A percentile compares a stretch with the other conserved stretches of the same genome.
Conservation (phyloP, 768 basidiomycete species). For the Mycena belliarum region DNA sequence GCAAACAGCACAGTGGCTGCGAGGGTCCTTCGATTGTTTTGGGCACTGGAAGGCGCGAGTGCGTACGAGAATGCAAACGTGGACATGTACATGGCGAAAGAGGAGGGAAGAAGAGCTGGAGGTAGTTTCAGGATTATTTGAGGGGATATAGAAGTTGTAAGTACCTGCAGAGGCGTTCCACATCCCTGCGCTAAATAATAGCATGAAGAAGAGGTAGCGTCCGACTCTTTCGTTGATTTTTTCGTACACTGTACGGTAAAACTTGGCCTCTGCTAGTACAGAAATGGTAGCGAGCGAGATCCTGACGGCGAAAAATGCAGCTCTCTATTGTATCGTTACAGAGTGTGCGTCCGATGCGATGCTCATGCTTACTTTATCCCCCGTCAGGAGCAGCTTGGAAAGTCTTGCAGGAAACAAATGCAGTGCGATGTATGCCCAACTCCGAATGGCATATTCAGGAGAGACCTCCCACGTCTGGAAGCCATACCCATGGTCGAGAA, state of each 20-base stretch:
- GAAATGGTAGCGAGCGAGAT: slow-evolving; percentile 75
- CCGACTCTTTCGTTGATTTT: slow-evolving; percentile 88
- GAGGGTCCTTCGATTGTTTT: slow-evolving; percentile 57
- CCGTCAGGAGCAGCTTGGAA: slow-evolving; percentile 49
- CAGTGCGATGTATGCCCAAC: slow-evolving; percentile 90
- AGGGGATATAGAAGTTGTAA: slow-evolving; percentile 4
- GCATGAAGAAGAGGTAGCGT: slow-evolving; percentile 89
- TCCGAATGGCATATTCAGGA: slow-evolving; percentile 87
- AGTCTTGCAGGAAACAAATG: slow-evolving; percentile 72
- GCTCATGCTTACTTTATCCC: slow-evolving; percentile 64
- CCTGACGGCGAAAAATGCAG: slow-evolving; percentile 87
- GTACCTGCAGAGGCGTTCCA: slow-evolving; percentile 87
- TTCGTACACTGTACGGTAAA: slow-evolving; percentile 80
- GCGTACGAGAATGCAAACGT: slow-evolving; percentile 77
- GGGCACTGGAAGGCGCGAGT: slow-evolving; percentile 55
- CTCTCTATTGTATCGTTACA: slow-evolving; percentile 53
- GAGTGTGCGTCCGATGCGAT: neutral
- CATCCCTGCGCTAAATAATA: slow-evolving; percentile 88
- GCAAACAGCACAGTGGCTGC: slow-evolving; percentile 73
- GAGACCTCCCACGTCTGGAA: slow-evolving; percentile 99
- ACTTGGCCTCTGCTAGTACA: slow-evolving; percentile 73
- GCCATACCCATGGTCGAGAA: slow-evolving; percentile 79
- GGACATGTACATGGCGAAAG: slow-evolving; percentile 91
- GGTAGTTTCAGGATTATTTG: slow-evolving; percentile 8
- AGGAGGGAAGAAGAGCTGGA: slow-evolving; percentile 89